Percentiles rank a stretch among this genome's conserved stretches.
phyloP scores from a whole-genome alignment of 1,284 basidiomycete species.

The Polyporus tsugae region DNA sequence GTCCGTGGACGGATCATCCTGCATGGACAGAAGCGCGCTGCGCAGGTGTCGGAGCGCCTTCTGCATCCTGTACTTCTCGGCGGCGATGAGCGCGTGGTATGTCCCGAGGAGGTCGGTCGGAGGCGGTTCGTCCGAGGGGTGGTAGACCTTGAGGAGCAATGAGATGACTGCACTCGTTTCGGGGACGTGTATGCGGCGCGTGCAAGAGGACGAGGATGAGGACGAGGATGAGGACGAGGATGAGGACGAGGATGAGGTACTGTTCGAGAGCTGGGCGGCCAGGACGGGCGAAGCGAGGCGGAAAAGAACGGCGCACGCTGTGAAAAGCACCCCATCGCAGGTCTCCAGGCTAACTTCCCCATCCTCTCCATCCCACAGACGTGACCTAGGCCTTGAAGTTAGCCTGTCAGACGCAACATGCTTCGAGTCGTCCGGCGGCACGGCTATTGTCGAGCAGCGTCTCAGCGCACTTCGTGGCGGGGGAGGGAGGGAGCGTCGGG shows the following conservation, averaged over 20 bases:
- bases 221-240: neutral
- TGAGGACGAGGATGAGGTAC: neutral
- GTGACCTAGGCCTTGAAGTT: neutral
- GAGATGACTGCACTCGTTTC: slow-evolving; percentile 32
- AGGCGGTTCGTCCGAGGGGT: slow-evolving; percentile 29
- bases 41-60: slow-evolving; percentile 12
- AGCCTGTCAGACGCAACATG: neutral
- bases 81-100: slow-evolving; percentile 40
- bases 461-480: neutral
- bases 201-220: neutral
- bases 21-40: neutral
- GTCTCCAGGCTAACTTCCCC: slow-evolving; percentile 6
- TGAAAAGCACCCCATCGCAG: slow-evolving; percentile 30
- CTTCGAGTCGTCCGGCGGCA: neutral
- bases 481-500: slow-evolving; percentile 14
- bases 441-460: slow-evolving; percentile 8
- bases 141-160: slow-evolving; percentile 35
- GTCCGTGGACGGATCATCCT: slow-evolving; percentile 5
- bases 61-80: slow-evolving; percentile 50
- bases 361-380: neutral
- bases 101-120: slow-evolving; percentile 31
- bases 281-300: slow-evolving; percentile 31
- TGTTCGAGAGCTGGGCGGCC: slow-evolving; percentile 1
- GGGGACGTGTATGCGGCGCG: slow-evolving; percentile 9
- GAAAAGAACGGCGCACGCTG: slow-evolving; percentile 29